Evolutionary conservation across 2,329 filamentous ascomycete species (phyloP).

Genomic region (Arthrobotrys megalospora): DNA sequence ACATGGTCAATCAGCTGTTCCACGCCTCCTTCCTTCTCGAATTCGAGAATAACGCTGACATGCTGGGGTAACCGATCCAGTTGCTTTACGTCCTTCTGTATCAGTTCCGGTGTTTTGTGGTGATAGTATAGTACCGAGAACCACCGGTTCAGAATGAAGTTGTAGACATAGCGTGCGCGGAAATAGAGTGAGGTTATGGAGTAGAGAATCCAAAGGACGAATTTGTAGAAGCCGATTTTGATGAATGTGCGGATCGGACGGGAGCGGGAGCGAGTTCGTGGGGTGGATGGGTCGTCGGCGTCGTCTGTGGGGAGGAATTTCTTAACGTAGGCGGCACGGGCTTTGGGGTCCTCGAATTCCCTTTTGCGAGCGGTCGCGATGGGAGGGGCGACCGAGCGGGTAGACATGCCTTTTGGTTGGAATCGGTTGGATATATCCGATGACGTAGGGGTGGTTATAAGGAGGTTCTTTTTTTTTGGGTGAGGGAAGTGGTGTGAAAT

Average conservation of each 20-base stretch:
- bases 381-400: slow-evolving; percentile 32
- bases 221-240: slow-evolving; percentile 75
- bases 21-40: slow-evolving; percentile 80
- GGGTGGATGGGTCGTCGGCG: slow-evolving; percentile 27
- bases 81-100: slow-evolving; percentile 85
- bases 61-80: slow-evolving; percentile 84
- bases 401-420: slow-evolving; percentile 42
- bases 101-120: slow-evolving; percentile 93
- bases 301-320: slow-evolving; percentile 42
- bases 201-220: slow-evolving; percentile 80
- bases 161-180: slow-evolving; percentile 83
- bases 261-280: slow-evolving; percentile 40
- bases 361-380: slow-evolving; percentile 43
- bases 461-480: slow-evolving; percentile 1
- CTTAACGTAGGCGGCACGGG: slow-evolving; percentile 52
- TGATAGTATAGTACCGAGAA: slow-evolving; percentile 92
- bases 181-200: slow-evolving; percentile 90
- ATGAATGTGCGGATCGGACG: slow-evolving; percentile 75
- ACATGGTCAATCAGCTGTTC: slow-evolving; percentile 90
- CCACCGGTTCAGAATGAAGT: slow-evolving; percentile 82
- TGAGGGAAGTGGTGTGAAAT: background rate
- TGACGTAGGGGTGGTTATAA: slow-evolving; percentile 42
- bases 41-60: slow-evolving; percentile 85
- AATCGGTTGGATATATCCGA: slow-evolving; percentile 29
- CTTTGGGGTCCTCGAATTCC: slow-evolving; percentile 57